Percentiles rank a stretch among this genome's conserved stretches.
Conservation (phyloP, 352 stramenopile genomes). For the Phytopythium delawarense region DNA sequence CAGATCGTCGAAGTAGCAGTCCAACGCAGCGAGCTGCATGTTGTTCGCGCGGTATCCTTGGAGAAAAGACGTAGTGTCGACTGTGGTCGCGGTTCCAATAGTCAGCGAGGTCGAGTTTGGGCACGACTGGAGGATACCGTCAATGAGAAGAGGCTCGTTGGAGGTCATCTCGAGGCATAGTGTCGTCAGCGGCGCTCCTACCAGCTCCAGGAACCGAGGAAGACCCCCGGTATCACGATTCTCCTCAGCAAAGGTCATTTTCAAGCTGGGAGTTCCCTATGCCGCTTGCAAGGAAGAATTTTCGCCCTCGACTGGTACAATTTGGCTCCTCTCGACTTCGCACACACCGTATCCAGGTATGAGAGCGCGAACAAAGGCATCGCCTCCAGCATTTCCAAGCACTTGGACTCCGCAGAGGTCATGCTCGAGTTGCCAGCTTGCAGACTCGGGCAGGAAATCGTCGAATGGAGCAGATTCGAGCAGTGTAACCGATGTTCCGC, state of each 20-base stretch:
- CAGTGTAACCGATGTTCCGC: neutral
- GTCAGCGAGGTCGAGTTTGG: neutral
- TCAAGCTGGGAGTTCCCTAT: neutral
- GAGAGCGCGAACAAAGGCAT: neutral
- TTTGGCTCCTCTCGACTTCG: neutral
- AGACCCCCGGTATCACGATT: neutral
- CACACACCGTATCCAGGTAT: neutral
- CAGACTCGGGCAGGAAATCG: neutral
- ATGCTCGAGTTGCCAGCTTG: neutral
- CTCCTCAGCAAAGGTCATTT: neutral
- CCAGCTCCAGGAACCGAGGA: neutral
- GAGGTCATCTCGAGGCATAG: neutral
- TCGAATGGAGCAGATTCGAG: neutral
- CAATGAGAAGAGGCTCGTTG: neutral
- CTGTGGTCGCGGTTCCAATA: neutral
- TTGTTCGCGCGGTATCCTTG: neutral
- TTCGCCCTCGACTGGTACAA: neutral
- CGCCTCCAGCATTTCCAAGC: neutral
- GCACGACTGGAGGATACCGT: neutral
- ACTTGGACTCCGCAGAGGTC: neutral
- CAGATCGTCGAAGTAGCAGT: neutral
- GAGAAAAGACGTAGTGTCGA: neutral
- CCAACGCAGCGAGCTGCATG: neutral
- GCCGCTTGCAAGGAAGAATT: neutral
- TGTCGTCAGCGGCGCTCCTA: neutral